phyloP scores from a whole-genome alignment of 2,329 filamentous ascomycete species.

The Paecilomyces dactylethromorphus region DNA sequence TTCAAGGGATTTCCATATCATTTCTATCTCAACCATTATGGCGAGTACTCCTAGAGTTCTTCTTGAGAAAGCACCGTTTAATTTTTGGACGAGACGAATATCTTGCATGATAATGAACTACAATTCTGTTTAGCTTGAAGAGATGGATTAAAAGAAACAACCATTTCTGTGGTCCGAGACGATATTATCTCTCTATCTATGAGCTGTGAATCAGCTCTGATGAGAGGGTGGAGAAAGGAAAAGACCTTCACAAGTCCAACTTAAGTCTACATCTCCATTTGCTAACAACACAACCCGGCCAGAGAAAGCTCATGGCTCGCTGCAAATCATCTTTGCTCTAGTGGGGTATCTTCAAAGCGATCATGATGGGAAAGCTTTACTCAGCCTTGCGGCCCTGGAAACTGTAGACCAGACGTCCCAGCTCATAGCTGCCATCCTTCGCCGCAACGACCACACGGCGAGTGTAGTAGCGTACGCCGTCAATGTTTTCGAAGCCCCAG shows the following conservation, averaged over 20 bases:
- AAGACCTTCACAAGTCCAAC: background rate
- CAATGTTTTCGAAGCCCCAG: conserved; percentile 41
- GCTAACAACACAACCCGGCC: background rate
- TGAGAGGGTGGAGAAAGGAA: background rate
- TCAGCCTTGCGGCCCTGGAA: conserved; percentile 21
- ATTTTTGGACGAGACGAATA: background rate
- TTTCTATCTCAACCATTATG: background rate
- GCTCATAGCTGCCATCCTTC: conserved; percentile 28
- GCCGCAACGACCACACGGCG: conserved; percentile 33
- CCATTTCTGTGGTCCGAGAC: background rate
- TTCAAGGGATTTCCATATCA: background rate
- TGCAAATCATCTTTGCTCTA: background rate
- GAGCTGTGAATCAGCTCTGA: background rate
- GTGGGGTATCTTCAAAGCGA: background rate
- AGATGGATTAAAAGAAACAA: background rate
- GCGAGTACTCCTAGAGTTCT: background rate
- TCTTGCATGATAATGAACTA: background rate
- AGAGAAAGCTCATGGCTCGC: background rate
- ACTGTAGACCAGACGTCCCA: conserved; percentile 36
- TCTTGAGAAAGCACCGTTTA: background rate
- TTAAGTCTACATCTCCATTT: background rate
- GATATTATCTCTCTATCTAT: background rate
- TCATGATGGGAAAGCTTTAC: conserved; percentile 1
- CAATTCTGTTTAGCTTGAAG: background rate
- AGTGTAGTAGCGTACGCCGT: conserved; percentile 36